Evolutionary conservation across 306 rosid species (phyloP).

Genomic region (Gastrolobium bilobum): DNA sequence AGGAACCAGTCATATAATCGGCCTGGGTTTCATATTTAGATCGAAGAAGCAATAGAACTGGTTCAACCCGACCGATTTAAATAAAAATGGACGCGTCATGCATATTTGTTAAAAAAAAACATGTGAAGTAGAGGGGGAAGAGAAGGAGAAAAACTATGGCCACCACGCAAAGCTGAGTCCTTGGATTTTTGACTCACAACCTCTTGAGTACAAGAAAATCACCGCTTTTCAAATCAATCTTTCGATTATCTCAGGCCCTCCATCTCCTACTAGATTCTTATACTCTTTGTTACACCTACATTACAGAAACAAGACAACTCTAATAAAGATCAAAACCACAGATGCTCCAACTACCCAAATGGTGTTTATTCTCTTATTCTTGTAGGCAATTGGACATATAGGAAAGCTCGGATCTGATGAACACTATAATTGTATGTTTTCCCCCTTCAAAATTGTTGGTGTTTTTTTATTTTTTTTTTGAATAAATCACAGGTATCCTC

Average conservation of each 20-base stretch:
- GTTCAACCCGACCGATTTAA: too few species aligned
- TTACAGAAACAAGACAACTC: slow-evolving; percentile 69
- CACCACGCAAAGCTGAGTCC: slow-evolving; percentile 58
- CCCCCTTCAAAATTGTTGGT: too few species aligned
- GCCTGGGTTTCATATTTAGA: too few species aligned
- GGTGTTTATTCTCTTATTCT: slow-evolving; percentile 65
- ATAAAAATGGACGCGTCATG: too few species aligned
- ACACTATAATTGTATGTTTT: too few species aligned
- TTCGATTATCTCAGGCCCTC: slow-evolving; percentile 94
- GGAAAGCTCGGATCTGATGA: slow-evolving; percentile 71
- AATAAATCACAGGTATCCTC: too few species aligned
- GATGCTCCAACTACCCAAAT: slow-evolving; percentile 82
- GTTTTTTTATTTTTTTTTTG: too few species aligned
- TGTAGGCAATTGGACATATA: slow-evolving; percentile 55
- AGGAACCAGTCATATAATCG: too few species aligned
- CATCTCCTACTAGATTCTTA: slow-evolving; percentile 88
- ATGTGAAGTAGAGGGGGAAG: too few species aligned
- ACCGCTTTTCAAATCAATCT: slow-evolving; percentile 72
- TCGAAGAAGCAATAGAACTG: too few species aligned
- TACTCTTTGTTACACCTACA: slow-evolving; percentile 73
- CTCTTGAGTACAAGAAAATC: slow-evolving; percentile 87
- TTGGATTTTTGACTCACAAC: slow-evolving; percentile 66
- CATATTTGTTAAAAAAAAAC: too few species aligned
- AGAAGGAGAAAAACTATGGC: too few species aligned
- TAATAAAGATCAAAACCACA: slow-evolving; percentile 66